Conservation (phyloP, 2,329 filamentous ascomycete species). For the Fusarium vanettenii region DNA sequence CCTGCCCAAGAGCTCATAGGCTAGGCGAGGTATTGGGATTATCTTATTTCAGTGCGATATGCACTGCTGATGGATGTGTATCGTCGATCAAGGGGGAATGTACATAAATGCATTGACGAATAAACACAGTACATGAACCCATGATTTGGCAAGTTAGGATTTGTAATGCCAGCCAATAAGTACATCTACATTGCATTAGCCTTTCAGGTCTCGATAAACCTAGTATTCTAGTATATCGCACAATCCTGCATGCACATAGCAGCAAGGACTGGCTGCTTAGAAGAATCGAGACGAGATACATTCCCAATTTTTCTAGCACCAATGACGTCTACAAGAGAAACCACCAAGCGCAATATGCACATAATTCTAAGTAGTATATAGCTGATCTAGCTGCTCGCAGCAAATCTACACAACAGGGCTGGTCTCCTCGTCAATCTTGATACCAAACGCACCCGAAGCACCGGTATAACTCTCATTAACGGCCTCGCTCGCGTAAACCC, state of each 20-base stretch:
- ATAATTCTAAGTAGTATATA: not conserved
- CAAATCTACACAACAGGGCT: conserved; percentile 18
- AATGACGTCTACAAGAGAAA: no score
- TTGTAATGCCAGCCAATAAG: not conserved
- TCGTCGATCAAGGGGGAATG: not conserved
- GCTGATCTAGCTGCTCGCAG: not conserved
- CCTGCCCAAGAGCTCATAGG: conserved; percentile 44
- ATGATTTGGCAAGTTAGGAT: not conserved
- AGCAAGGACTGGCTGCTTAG: not conserved
- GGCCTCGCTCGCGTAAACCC: conserved; percentile 67
- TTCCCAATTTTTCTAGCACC: no score
- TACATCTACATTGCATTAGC: not conserved
- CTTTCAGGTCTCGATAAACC: accelerated
- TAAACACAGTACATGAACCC: not conserved
- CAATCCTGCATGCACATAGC: not conserved
- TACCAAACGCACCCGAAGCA: conserved; percentile 57
- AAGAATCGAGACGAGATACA: not conserved
- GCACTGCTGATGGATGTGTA: no score
- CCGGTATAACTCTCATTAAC: conserved; percentile 65
- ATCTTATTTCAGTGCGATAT: no score
- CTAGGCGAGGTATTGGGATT: no score
- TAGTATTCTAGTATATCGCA: not conserved
- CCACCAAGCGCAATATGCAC: no score
- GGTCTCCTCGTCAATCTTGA: conserved; percentile 58
- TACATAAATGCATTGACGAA: not conserved